phyloP scores from a whole-genome alignment of 805 yeast genomes.

The Candida vaughaniae region DNA sequence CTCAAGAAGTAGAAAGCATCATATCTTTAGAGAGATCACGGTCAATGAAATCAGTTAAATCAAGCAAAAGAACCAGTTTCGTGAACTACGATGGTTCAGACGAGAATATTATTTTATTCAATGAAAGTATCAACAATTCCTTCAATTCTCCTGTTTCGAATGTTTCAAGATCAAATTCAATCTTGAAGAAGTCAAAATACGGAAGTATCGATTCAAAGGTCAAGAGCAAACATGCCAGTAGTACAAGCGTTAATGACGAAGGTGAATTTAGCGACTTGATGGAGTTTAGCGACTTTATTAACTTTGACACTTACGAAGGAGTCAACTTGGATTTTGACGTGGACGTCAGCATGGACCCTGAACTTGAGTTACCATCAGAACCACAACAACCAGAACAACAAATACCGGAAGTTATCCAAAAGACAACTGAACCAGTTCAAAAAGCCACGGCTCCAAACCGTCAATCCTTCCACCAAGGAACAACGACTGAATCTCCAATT shows the following conservation, averaged over 20 bases:
- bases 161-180: conserved; percentile 35
- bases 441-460: conserved; percentile 1
- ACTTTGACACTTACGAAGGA: conserved; percentile 33
- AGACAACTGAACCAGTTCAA: neutral
- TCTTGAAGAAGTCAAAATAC: conserved; percentile 29
- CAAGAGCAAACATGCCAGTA: neutral
- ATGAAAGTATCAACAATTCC: conserved; percentile 14
- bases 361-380: neutral
- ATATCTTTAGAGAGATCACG: conserved; percentile 67
- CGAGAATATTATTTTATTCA: conserved; percentile 35
- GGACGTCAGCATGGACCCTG: neutral
- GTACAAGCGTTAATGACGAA: conserved; percentile 1
- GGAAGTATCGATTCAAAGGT: conserved; percentile 8
- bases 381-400: neutral
- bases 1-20: conserved; percentile 71
- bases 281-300: conserved; percentile 42
- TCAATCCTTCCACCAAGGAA: conserved; percentile 5
- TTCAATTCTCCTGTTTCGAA: conserved; percentile 16
- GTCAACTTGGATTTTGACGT: conserved; percentile 15
- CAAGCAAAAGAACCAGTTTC: conserved; percentile 36
- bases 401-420: neutral
- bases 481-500: conserved; percentile 10
- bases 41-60: conserved; percentile 53
- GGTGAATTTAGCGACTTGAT: conserved; percentile 27
- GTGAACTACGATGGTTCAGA: conserved; percentile 41